A percentile compares a stretch with the other conserved stretches of the same genome.
Evolutionary conservation across 2,329 filamentous ascomycete genomes (phyloP).

Genomic region (Trichoderma brevicompactum): DNA sequence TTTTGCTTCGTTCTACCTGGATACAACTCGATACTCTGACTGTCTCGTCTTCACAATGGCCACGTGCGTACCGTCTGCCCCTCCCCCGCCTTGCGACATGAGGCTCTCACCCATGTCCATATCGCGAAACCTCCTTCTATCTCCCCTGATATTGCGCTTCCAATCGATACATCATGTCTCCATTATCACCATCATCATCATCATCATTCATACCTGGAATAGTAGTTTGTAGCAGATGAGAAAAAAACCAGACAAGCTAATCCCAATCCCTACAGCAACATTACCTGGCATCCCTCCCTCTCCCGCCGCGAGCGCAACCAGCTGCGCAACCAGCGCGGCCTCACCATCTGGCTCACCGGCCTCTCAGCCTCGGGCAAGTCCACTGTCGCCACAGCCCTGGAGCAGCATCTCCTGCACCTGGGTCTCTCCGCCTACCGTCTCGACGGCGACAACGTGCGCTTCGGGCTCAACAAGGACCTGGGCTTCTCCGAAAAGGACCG

Average conservation of each 20-base stretch:
- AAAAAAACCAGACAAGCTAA: neutral
- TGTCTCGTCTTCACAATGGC: constrained; percentile 30
- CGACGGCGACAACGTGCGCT: constrained; percentile 97
- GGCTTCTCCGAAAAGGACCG: constrained; percentile 92
- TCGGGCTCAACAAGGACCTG: constrained; percentile 96
- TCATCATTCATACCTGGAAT: too few species aligned
- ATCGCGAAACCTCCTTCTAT: neutral
- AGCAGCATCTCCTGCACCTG: constrained; percentile 92
- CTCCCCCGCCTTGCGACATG: constrained; percentile 4
- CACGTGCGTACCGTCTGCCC: constrained; percentile 30
- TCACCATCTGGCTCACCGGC: constrained; percentile 97
- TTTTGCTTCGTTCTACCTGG: too few species aligned
- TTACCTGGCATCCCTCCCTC: constrained; percentile 86
- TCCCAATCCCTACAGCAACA: constrained; percentile 64
- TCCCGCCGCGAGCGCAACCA: constrained; percentile 76
- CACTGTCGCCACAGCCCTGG: constrained; percentile 92
- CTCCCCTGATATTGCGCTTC: neutral
- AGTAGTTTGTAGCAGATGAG: too few species aligned
- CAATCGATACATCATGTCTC: neutral
- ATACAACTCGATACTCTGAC: neutral
- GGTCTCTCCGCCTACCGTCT: constrained; percentile 86
- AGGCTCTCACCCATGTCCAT: neutral
- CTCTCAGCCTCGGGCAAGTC: constrained; percentile 97
- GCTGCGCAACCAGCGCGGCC: constrained; percentile 80
- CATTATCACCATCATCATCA: neutral